A percentile compares a stretch with the other conserved stretches of the same genome.
These are phyloP conservation scores for Seminavis robusta DNA, from an alignment of 108 stramenopile genomes.

Conservation along the genomic window DNA sequence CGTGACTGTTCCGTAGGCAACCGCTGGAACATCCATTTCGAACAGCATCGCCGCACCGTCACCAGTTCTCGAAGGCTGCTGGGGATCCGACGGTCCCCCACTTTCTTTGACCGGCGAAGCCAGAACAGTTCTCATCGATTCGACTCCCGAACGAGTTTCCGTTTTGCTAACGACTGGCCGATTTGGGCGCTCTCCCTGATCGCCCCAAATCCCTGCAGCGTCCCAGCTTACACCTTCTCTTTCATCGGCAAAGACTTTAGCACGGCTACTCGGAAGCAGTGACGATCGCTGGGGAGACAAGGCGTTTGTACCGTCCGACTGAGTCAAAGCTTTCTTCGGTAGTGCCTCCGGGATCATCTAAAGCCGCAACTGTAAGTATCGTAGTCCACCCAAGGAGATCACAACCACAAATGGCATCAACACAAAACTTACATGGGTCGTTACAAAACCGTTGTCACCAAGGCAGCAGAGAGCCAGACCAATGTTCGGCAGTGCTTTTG, in stretches of 20 bases:
- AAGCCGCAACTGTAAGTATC: no score
- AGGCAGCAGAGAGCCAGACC: constrained; percentile 47
- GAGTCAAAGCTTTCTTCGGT: not conserved
- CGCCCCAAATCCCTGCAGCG: constrained; percentile 24
- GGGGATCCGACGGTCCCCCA: not conserved
- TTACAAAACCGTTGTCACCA: constrained; percentile 36
- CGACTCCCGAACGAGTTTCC: not conserved
- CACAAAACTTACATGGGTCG: constrained; percentile 33
- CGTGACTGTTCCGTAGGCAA: constrained; percentile 27
- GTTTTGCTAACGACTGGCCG: not conserved
- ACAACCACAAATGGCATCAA: not conserved
- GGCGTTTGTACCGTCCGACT: constrained; percentile 1
- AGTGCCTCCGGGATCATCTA: constrained; percentile 30
- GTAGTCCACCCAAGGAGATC: no score
- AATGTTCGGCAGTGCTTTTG: not conserved
- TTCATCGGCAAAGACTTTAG: constrained; percentile 18
- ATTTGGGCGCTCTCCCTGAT: not conserved
- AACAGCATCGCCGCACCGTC: constrained; percentile 30
- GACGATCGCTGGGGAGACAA: constrained; percentile 1
- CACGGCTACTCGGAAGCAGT: constrained; percentile 2
- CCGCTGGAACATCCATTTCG: constrained; percentile 45
- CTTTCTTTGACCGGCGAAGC: constrained; percentile 7
- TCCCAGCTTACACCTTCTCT: constrained; percentile 25
- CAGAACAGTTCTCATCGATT: not conserved
- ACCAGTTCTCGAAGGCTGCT: not conserved